A percentile compares a stretch with the other conserved stretches of the same genome.
Evolutionary conservation across 345 rosid genomes (phyloP).

Genomic region (Stellera chamaejasme): DNA sequence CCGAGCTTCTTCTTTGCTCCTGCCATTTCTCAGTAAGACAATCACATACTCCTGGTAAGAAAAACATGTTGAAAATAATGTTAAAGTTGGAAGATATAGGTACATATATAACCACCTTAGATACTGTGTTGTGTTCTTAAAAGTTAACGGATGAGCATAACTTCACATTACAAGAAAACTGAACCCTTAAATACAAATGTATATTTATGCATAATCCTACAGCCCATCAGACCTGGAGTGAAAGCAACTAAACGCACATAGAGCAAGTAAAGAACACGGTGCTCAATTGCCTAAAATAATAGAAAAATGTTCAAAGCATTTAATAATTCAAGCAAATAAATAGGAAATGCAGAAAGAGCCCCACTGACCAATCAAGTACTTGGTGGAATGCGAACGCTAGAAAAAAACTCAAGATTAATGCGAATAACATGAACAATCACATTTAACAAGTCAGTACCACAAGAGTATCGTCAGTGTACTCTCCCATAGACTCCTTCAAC

Average conservation of each 20-base stretch:
- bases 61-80: constrained; percentile 7
- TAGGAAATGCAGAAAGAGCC: no score
- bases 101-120: background rate
- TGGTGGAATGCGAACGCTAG: constrained; percentile 4
- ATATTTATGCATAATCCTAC: no score
- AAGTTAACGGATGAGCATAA: no score
- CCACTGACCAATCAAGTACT: constrained; percentile 1
- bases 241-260: no score
- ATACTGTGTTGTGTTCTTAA: no score
- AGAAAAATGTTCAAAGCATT: no score
- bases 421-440: background rate
- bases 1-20: constrained; percentile 75
- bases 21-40: constrained; percentile 83
- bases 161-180: no score
- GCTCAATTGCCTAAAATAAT: no score
- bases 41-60: constrained; percentile 78
- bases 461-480: constrained; percentile 93
- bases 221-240: no score
- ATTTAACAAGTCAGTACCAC: constrained; percentile 43
- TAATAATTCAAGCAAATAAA: no score
- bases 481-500: constrained; percentile 95
- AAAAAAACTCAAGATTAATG: background rate
- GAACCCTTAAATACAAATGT: no score
- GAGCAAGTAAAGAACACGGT: no score
- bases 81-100: background rate